Evolutionary conservation across 2,329 filamentous ascomycete species (phyloP).

Genomic region (Talaromyces sp.): DNA sequence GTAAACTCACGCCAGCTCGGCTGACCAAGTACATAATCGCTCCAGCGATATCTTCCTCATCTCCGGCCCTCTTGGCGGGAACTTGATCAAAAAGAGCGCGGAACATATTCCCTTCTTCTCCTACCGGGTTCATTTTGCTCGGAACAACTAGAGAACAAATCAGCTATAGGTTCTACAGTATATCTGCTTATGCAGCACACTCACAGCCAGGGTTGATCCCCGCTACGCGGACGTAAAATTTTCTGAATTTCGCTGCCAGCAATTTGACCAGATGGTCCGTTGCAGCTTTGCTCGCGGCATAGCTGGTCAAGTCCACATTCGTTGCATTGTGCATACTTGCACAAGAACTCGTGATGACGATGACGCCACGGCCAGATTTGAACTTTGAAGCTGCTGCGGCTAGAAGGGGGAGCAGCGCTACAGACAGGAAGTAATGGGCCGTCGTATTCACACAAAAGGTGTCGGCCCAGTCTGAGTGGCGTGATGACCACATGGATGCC

Average conservation of each 20-base stretch:
- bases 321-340: conserved; percentile 50
- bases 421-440: conserved; percentile 10
- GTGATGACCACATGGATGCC: too few relatives aligned
- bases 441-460: too few relatives aligned
- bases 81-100: conserved; percentile 37
- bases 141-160: conserved; percentile 30
- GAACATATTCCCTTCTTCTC: conserved; percentile 37
- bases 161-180: background rate
- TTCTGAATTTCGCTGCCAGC: conserved; percentile 44
- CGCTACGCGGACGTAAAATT: conserved; percentile 40
- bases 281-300: conserved; percentile 48
- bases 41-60: conserved; percentile 38
- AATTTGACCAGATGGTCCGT: conserved; percentile 48
- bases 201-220: conserved; percentile 40
- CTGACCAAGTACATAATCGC: conserved; percentile 38
- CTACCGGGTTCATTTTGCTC: conserved; percentile 42
- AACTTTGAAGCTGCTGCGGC: conserved; percentile 26
- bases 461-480: too few relatives aligned
- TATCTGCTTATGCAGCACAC: background rate
- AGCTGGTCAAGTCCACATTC: conserved; percentile 49
- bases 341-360: conserved; percentile 48
- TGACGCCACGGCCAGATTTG: conserved; percentile 34
- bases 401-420: conserved; percentile 43
- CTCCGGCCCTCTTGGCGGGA: conserved; percentile 34
- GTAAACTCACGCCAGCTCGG: conserved; percentile 33